Percentiles rank a stretch among this genome's conserved stretches.
Evolutionary conservation across 2,329 filamentous ascomycete species (phyloP).

Genomic region (Pleoardoris graminearum): DNA sequence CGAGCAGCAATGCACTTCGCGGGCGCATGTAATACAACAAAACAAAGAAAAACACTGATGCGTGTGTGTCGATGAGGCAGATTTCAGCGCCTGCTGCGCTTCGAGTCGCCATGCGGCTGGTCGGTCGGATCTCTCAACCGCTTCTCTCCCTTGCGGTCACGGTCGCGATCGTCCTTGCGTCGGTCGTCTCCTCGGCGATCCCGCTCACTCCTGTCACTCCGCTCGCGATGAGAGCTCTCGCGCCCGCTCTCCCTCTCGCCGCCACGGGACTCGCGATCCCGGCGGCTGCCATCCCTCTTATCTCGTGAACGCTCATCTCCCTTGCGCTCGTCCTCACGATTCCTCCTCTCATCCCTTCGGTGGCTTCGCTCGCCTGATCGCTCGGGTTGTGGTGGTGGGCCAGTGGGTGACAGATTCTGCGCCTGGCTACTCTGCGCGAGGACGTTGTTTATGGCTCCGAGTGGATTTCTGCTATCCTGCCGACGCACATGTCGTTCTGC

Average conservation of each 20-base stretch:
- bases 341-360: constrained; percentile 24
- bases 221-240: constrained; percentile 16
- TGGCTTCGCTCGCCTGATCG: constrained; percentile 21
- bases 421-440: constrained; percentile 17
- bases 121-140: constrained; percentile 9
- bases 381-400: constrained; percentile 17
- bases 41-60: neutral
- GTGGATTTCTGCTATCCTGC: constrained; percentile 24
- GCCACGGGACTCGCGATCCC: constrained; percentile 2
- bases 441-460: constrained; percentile 37
- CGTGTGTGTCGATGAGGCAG: neutral
- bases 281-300: constrained; percentile 21
- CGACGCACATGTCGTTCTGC: constrained; percentile 32
- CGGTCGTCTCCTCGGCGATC: constrained; percentile 7
- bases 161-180: constrained; percentile 9
- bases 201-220: constrained; percentile 15
- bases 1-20: neutral
- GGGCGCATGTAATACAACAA: neutral
- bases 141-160: constrained; percentile 10
- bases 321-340: constrained; percentile 12
- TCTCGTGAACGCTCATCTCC: constrained; percentile 18
- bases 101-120: constrained; percentile 11
- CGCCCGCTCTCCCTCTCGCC: constrained; percentile 1
- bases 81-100: constrained; percentile 8
- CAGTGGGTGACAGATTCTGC: constrained; percentile 22